Percentiles rank a stretch among this genome's conserved stretches.
Conservation (phyloP, 257 asterid species). For the Fraxinus anomala region DNA sequence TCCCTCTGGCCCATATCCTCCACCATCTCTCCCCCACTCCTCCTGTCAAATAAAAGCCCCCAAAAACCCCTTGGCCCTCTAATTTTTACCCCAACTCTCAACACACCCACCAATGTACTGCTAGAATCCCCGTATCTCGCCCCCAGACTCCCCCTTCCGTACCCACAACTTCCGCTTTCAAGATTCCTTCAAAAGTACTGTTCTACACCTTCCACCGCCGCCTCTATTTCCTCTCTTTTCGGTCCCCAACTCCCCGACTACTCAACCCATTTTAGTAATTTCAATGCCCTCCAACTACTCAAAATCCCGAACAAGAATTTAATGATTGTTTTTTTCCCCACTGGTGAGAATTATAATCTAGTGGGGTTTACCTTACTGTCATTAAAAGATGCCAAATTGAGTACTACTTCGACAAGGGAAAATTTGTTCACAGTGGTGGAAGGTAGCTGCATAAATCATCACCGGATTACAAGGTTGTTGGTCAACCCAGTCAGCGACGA, state of each 20-base stretch:
- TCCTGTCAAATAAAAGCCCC: slow-evolving; percentile 25
- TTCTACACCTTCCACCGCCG: slow-evolving; percentile 35
- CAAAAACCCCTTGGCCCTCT: slow-evolving; percentile 52
- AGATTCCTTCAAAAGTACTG: slow-evolving; percentile 43
- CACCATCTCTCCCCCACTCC: slow-evolving; percentile 53
- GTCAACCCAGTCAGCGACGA: slow-evolving; percentile 37
- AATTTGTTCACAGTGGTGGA: slow-evolving; percentile 28
- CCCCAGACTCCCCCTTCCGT: slow-evolving; percentile 51
- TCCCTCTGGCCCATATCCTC: slow-evolving; percentile 55
- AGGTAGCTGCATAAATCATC: slow-evolving; percentile 37
- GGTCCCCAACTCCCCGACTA: slow-evolving; percentile 32
- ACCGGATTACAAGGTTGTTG: slow-evolving; percentile 47
- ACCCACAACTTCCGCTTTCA: slow-evolving; percentile 42
- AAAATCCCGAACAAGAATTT: slow-evolving; percentile 32
- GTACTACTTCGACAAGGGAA: slow-evolving; percentile 25
- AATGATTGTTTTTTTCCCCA: slow-evolving; percentile 53
- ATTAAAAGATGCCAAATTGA: slow-evolving; percentile 35
- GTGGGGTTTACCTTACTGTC: slow-evolving; percentile 59
- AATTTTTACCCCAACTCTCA: slow-evolving; percentile 43
- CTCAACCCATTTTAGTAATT: slow-evolving; percentile 44
- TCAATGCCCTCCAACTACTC: slow-evolving; percentile 61
- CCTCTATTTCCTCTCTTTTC: slow-evolving; percentile 41
- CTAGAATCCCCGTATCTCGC: slow-evolving; percentile 45
- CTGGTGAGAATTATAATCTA: slow-evolving; percentile 61
- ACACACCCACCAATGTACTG: slow-evolving; percentile 37